phyloP scores from a whole-genome alignment of 768 basidiomycete genomes.

The Cubamyces lactineus region DNA sequence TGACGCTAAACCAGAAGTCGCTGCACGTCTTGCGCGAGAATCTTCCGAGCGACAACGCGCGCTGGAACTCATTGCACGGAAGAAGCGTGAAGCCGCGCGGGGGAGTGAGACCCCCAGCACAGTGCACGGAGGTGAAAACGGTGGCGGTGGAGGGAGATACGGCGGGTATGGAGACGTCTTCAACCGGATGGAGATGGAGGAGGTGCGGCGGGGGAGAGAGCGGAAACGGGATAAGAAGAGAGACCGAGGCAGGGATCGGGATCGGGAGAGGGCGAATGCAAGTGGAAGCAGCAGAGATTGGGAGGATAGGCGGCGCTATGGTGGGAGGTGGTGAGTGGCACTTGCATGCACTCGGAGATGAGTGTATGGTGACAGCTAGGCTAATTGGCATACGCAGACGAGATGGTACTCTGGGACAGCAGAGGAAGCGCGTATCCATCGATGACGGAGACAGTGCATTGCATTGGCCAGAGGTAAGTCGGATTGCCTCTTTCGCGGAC shows the following conservation, averaged over 20 bases:
- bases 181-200: constrained; percentile 71
- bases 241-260: constrained; percentile 7
- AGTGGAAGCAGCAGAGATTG: too few relatives aligned
- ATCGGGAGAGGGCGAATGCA: too few relatives aligned
- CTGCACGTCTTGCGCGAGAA: constrained; percentile 70
- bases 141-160: neutral
- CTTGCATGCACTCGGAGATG: too few relatives aligned
- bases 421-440: too few relatives aligned
- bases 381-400: too few relatives aligned
- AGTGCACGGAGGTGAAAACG: constrained; percentile 47
- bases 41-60: constrained; percentile 77
- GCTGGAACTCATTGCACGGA: constrained; percentile 67
- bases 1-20: constrained; percentile 46
- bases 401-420: too few relatives aligned
- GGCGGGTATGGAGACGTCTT: constrained; percentile 64
- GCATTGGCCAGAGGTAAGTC: too few relatives aligned
- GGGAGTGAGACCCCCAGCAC: constrained; percentile 76
- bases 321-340: constrained; percentile 11
- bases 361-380: too few relatives aligned
- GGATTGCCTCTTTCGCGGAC: too few relatives aligned
- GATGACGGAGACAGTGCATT: too few relatives aligned
- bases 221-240: constrained; percentile 36
- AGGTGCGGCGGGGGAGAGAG: constrained; percentile 58
- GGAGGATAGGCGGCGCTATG: neutral
- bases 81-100: constrained; percentile 59